phyloP scores from a whole-genome alignment of 129 eudicot genomes.

The Cynara cardunculus region DNA sequence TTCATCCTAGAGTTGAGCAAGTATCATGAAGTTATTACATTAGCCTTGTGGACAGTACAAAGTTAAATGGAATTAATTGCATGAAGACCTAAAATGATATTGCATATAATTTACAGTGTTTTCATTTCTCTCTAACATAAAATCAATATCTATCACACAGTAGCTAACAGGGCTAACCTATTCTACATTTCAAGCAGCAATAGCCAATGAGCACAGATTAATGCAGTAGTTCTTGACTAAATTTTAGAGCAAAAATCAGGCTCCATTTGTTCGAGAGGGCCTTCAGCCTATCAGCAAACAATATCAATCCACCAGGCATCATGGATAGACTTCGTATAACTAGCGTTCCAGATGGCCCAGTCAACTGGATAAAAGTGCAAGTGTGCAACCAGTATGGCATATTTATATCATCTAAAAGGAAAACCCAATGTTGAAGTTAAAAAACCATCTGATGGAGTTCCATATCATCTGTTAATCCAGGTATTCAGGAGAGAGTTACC shows the following conservation, averaged over 20 bases:
- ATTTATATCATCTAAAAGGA: not conserved
- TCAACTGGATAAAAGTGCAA: not conserved
- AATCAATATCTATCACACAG: not conserved
- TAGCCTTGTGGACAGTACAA: not conserved
- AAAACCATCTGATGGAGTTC: not conserved
- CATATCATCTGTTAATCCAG: not conserved
- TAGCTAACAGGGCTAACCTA: not conserved
- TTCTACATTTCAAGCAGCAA: not conserved
- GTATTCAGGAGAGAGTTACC: not conserved
- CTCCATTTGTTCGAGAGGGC: not conserved
- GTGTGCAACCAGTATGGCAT: not conserved
- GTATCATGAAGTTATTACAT: not conserved
- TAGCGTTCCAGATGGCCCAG: not conserved
- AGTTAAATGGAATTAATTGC: not conserved
- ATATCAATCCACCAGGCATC: not conserved
- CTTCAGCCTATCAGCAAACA: not conserved
- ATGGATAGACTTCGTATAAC: not conserved
- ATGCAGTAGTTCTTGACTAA: not conserved
- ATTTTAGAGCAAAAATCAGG: not conserved
- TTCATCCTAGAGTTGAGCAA: slow-evolving; percentile 66
- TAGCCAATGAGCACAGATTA: not conserved
- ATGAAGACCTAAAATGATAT: slow-evolving; percentile 9
- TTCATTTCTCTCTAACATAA: slow-evolving; percentile 1
- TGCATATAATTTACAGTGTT: not conserved
- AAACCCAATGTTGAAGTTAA: not conserved